Evolutionary conservation across 2,329 filamentous ascomycete species (phyloP).

Genomic region (Nothopassalora personata): DNA sequence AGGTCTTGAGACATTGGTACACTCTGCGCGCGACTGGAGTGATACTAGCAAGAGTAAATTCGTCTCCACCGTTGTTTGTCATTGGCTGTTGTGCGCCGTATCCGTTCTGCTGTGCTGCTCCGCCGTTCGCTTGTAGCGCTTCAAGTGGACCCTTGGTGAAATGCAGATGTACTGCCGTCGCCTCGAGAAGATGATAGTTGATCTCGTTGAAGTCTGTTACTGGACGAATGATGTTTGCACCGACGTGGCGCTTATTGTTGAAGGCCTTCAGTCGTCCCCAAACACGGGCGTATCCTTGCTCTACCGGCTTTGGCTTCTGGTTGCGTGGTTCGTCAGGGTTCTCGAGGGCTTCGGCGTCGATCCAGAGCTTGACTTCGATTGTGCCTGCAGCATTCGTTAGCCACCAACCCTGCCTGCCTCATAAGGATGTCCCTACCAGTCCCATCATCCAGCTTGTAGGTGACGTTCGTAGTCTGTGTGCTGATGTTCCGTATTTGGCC

Average conservation of each 20-base stretch:
- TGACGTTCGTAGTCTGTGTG: slow-evolving; percentile 83
- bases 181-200: slow-evolving; percentile 85
- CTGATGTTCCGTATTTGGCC: slow-evolving; percentile 85
- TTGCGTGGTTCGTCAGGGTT: slow-evolving; percentile 29
- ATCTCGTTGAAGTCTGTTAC: slow-evolving; percentile 87
- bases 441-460: slow-evolving; percentile 90
- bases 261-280: slow-evolving; percentile 81
- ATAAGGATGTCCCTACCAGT: slow-evolving; percentile 52
- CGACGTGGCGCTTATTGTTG: slow-evolving; percentile 75
- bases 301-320: slow-evolving; percentile 51
- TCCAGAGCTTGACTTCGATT: slow-evolving; percentile 87
- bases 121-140: slow-evolving; percentile 37
- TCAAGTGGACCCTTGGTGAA: slow-evolving; percentile 64
- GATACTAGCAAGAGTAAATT: slow-evolving; percentile 35
- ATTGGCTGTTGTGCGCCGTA: slow-evolving; percentile 29
- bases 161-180: slow-evolving; percentile 79
- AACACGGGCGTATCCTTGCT: slow-evolving; percentile 77
- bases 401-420: background rate
- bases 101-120: slow-evolving; percentile 26
- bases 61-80: slow-evolving; percentile 23
- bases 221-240: slow-evolving; percentile 72
- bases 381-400: slow-evolving; percentile 32
- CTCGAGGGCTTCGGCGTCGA: slow-evolving; percentile 55
- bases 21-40: slow-evolving; percentile 58
- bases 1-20: slow-evolving; percentile 62